Evolutionary conservation across 2,329 filamentous ascomycete species (phyloP).

Genomic region (Ophiobolus disseminans): DNA sequence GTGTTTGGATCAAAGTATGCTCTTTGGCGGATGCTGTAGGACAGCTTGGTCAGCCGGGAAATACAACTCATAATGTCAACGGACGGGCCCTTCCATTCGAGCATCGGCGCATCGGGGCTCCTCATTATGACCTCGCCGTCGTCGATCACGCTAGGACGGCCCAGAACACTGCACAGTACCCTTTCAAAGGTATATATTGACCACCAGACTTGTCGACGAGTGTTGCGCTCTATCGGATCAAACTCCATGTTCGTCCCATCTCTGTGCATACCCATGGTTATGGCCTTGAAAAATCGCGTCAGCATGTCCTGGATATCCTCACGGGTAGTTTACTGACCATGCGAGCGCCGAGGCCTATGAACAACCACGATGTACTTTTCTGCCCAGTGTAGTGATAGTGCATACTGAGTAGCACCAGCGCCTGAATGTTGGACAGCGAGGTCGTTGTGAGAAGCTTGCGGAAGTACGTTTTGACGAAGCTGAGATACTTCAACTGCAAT

Average conservation of each 20-base stretch:
- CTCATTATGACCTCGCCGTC: conserved; percentile 32
- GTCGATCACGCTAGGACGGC: conserved; percentile 35
- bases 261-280: conserved; percentile 55
- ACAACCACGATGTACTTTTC: conserved; percentile 51
- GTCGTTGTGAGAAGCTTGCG: conserved; percentile 49
- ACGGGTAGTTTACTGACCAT: conserved; percentile 33
- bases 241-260: conserved; percentile 50
- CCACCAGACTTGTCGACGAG: conserved; percentile 35
- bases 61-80: conserved; percentile 18
- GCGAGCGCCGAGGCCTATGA: conserved; percentile 51
- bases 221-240: conserved; percentile 40
- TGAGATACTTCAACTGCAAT: conserved; percentile 32
- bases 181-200: conserved; percentile 36
- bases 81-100: conserved; percentile 26
- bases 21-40: conserved; percentile 28
- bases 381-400: conserved; percentile 54
- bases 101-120: conserved; percentile 24
- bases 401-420: conserved; percentile 51
- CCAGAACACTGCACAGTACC: conserved; percentile 33
- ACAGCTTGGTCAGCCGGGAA: conserved; percentile 22
- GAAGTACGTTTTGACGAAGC: conserved; percentile 43
- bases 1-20: conserved; percentile 32
- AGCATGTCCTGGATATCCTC: background rate
- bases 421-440: conserved; percentile 53
- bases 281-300: conserved; percentile 35